Percentiles rank a stretch among this genome's conserved stretches.
phyloP scores from a whole-genome alignment of 805 yeast genomes.

The Metschnikowia orientalis region DNA sequence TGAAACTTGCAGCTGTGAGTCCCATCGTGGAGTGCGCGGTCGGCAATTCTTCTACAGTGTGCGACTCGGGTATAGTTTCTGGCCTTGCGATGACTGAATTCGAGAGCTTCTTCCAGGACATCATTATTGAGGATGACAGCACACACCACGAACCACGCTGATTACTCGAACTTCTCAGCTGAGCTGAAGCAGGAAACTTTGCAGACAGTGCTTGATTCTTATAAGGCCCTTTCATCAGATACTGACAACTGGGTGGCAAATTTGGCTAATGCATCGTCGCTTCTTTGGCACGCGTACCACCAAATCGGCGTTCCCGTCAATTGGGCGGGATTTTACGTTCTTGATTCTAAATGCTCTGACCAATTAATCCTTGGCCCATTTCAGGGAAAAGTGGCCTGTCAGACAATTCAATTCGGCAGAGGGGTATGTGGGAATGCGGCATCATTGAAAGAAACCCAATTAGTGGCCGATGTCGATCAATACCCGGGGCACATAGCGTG shows the following conservation, averaged over 20 bases:
- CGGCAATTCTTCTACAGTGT: slow-evolving; percentile 9
- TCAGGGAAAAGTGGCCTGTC: slow-evolving; percentile 97
- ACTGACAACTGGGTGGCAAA: slow-evolving; percentile 87
- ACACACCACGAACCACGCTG: slow-evolving; percentile 55
- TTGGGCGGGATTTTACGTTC: slow-evolving; percentile 91
- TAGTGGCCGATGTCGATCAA: slow-evolving; percentile 71
- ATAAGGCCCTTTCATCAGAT: slow-evolving; percentile 57
- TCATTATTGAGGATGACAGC: slow-evolving; percentile 6
- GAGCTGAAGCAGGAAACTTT: slow-evolving; percentile 50
- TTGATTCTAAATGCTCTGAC: slow-evolving; percentile 30
- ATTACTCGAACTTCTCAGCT: slow-evolving; percentile 52
- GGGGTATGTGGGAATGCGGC: slow-evolving; percentile 97
- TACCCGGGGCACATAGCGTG: slow-evolving; percentile 96
- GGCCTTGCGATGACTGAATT: slow-evolving; percentile 7
- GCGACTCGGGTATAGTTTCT: slow-evolving; percentile 8
- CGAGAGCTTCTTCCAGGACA: slow-evolving; percentile 1
- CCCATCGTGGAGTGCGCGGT: slow-evolving; percentile 16
- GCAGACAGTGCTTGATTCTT: slow-evolving; percentile 54
- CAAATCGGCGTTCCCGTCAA: slow-evolving; percentile 58
- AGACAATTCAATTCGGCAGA: slow-evolving; percentile 64
- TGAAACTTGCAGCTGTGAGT: slow-evolving; percentile 8
- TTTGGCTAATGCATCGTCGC: slow-evolving; percentile 77
- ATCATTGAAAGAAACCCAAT: slow-evolving; percentile 49
- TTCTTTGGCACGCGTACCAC: slow-evolving; percentile 84
- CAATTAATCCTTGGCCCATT: slow-evolving; percentile 83